Evolutionary conservation across 2,329 filamentous ascomycete species (phyloP).

Genomic region (Aspergillus fischeri): DNA sequence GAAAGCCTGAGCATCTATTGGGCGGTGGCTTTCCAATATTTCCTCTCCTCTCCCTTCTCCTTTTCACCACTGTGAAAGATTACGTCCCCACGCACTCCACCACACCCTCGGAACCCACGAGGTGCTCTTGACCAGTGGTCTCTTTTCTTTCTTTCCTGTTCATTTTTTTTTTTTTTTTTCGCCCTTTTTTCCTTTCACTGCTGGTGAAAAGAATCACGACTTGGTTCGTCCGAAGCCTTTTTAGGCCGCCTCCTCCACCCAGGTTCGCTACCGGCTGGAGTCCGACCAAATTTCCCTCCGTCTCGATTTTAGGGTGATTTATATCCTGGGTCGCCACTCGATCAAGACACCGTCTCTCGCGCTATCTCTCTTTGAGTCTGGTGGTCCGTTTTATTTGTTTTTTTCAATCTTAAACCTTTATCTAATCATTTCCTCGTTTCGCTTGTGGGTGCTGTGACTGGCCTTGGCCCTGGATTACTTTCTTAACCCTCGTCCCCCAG

Average conservation of each 20-base stretch:
- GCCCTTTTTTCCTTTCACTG: slow-evolving; percentile 11
- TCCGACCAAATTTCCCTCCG: slow-evolving; percentile 22
- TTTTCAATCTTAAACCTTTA: slow-evolving; percentile 3
- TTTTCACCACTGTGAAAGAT: slow-evolving; percentile 13
- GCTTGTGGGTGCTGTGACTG: slow-evolving; percentile 3
- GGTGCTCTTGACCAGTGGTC: slow-evolving; percentile 16
- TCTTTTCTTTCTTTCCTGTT: slow-evolving; percentile 5
- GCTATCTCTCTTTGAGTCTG: slow-evolving; percentile 20
- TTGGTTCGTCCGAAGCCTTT: slow-evolving; percentile 22
- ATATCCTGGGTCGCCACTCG: slow-evolving; percentile 21
- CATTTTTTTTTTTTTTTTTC: background rate
- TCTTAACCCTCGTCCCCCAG: slow-evolving; percentile 19
- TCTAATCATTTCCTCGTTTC: slow-evolving; percentile 3
- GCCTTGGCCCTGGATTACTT: slow-evolving; percentile 13
- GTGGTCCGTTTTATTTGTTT: slow-evolving; percentile 12
- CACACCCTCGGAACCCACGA: slow-evolving; percentile 38
- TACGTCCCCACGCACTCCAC: slow-evolving; percentile 31
- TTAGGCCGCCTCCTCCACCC: slow-evolving; percentile 29
- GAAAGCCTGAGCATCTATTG: background rate
- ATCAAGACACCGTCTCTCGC: slow-evolving; percentile 22
- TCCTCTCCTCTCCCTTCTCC: slow-evolving; percentile 9
- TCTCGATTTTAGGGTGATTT: slow-evolving; percentile 23
- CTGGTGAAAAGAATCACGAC: slow-evolving; percentile 23
- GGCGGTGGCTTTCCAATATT: background rate
- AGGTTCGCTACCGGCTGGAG: slow-evolving; percentile 24